A percentile compares a stretch with the other conserved stretches of the same genome.
Evolutionary conservation across 1,284 basidiomycete species (phyloP).

Genomic region (Ustilago nuda): DNA sequence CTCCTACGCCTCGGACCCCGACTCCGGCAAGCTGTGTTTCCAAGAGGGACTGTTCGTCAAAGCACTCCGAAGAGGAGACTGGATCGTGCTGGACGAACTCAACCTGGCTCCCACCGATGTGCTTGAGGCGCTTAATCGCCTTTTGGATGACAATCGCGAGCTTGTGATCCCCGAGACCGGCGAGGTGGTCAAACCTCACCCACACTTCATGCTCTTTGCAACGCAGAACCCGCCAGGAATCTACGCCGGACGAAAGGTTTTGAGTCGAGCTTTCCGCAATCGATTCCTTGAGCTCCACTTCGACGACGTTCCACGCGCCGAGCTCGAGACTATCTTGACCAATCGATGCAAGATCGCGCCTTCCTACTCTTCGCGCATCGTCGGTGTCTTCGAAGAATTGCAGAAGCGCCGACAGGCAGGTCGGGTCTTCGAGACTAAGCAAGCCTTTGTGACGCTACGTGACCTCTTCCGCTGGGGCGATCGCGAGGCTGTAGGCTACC

Average conservation of each 20-base stretch:
- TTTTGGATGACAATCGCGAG: conserved; percentile 97
- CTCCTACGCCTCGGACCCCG: conserved; percentile 92
- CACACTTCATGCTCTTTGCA: conserved; percentile 97
- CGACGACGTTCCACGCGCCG: conserved; percentile 92
- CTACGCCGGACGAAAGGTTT: conserved; percentile 94
- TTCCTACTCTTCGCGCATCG: conserved; percentile 87
- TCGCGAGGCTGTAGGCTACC: conserved; percentile 83
- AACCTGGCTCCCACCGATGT: conserved; percentile 98
- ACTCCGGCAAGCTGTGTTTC: conserved; percentile 91
- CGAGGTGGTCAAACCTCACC: conserved; percentile 92
- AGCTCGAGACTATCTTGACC: conserved; percentile 84
- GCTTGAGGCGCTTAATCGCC: conserved; percentile 93
- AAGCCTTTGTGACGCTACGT: conserved; percentile 94
- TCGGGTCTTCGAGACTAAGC: conserved; percentile 96
- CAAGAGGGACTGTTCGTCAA: conserved; percentile 90
- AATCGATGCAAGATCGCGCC: conserved; percentile 66
- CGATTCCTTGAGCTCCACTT: conserved; percentile 99
- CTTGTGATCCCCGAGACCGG: conserved; percentile 95
- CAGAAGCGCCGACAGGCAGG: conserved; percentile 90
- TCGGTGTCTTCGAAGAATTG: conserved; percentile 90
- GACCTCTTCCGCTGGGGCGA: conserved; percentile 98
- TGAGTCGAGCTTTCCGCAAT: conserved; percentile 96
- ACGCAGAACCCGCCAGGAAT: conserved; percentile 98
- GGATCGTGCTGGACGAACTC: conserved; percentile 98
- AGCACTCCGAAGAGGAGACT: conserved; percentile 90